Base-by-base conservation (phyloP, 495 filamentous ascomycete genomes). In the Emericellopsis terricola region DNA sequence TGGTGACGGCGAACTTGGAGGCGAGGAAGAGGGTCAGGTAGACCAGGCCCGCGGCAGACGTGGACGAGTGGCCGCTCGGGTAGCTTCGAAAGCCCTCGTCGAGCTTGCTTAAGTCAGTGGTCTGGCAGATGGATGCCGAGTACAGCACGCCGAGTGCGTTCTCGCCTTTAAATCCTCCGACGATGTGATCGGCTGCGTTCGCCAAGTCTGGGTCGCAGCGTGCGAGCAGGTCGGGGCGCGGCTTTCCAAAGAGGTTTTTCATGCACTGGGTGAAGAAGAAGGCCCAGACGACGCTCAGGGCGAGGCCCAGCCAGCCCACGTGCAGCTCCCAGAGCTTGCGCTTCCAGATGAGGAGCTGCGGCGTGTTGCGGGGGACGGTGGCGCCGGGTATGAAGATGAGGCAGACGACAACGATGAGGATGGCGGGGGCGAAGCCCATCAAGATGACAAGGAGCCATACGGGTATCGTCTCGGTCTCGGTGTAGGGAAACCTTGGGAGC, bases 81-180 rank as follows among this genome's bases (percentile, higher is more conserved):
- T 79, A 93, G 41, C 78, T 85, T 31, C 76, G 70, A 48, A 92
- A 93, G 1, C 82, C 84, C 50, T 93, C 84, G 44, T 84, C 72
- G 34, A 92, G 59, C n/a, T 75, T 57, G 4, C 43, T 35, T 14
- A 59, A 61, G 50, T 87, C 66, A 3, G 68, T 59, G 39, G 75
- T 70, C 3, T 62, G 74, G 57, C 84, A 93, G 30, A 87, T 83
- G 1, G 57, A 55, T 15, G 56, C 71, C 31, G 65, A 70, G 10
- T 76, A 74, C 20, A 91, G 55, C 40, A 55, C 50, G 3, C 74
- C 72, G 19, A 35, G 8, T 1, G 18, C 4, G 33, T 13, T 15
- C 9, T 35, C 33, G 0, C 46, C 39, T 28, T 31, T 23, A 17
- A 44, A 24, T 3, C 53, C 57, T 17, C 59, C 62, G 15, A 69